Percentiles rank a stretch among this genome's conserved stretches.
Conservation (phyloP, 192 early-diverging fungal species). For the Mortierella claussenii region DNA sequence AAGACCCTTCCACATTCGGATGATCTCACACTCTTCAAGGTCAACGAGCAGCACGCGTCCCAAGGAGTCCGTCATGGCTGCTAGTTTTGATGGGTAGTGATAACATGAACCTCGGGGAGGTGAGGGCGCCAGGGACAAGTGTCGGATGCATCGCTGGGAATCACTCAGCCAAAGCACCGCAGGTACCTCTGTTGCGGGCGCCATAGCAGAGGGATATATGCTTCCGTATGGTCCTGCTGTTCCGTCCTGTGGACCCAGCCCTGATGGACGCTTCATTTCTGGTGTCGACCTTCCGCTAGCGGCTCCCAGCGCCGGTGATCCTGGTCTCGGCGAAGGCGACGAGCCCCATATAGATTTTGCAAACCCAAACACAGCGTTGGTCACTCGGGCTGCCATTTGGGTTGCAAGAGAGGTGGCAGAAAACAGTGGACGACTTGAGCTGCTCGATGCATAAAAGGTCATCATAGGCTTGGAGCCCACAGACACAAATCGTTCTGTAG, state of each 20-base stretch:
- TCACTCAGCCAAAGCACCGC: slow-evolving; percentile 63
- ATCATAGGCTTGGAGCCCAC: slow-evolving; percentile 70
- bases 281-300: slow-evolving; percentile 18
- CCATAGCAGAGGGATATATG: slow-evolving; percentile 58
- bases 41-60: slow-evolving; percentile 78
- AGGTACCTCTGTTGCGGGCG: slow-evolving; percentile 65
- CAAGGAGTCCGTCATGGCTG: slow-evolving; percentile 70
- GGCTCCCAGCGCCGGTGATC: slow-evolving; percentile 23
- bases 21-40: slow-evolving; percentile 68
- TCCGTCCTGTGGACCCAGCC: slow-evolving; percentile 26
- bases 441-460: slow-evolving; percentile 61
- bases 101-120: slow-evolving; percentile 52
- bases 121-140: slow-evolving; percentile 61
- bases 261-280: slow-evolving; percentile 33
- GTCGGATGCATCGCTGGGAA: slow-evolving; percentile 61
- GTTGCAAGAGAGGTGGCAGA: slow-evolving; percentile 63
- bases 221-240: slow-evolving; percentile 49
- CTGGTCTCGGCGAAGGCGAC: slow-evolving; percentile 30
- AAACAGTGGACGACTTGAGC: slow-evolving; percentile 58
- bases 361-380: slow-evolving; percentile 72
- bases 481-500: slow-evolving; percentile 64
- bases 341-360: slow-evolving; percentile 74
- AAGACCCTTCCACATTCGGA: slow-evolving; percentile 79
- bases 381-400: slow-evolving; percentile 60
- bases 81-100: slow-evolving; percentile 54